Evolutionary conservation across 805 yeast species (phyloP), one percentile per base, ranked within the genome.

Genomic region (Candida anglica): DNA sequence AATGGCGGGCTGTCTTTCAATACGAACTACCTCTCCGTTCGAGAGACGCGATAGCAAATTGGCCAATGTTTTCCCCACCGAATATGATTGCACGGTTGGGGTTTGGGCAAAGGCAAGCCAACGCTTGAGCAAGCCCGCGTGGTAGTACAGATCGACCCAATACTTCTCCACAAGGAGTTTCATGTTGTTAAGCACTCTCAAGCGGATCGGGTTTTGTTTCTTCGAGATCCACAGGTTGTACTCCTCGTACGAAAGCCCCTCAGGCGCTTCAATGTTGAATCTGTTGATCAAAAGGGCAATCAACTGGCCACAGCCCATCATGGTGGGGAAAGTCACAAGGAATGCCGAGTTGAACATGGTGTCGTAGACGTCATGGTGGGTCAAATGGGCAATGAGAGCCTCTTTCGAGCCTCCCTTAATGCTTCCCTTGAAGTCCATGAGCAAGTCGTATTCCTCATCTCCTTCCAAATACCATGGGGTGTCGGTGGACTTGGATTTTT

Each of bases 321-420:
- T 84, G 21, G 89, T 77, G 23, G 82, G 66, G 57, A 87, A 86
- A 0, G 94, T 79, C n/a, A 78, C 62, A 39, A 88, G 60, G 63
- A 89, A 76, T 0, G 87, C 73, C 5, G 80, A 64, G 46, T 79
- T 80, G 59, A 79, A 88, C 16, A 71, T 66, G 3, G 79, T 72
- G 48, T 80, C 85, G 15, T 73, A 58, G 25, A 71, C 56, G 34
- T 75, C 76, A 50, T 87, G 94, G 50, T 80, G 83, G 0, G 95
- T 86, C 39, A 89, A 66, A 54, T 85, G 86, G 34, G 87, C 82
- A 6, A 91, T 71, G 28, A 91, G 62, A 0, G 95, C 94, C 28
- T 74, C 79, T 28, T 77, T 71, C 0, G 94, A 75, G 4, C 96
- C 97, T 33, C 96, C 97, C 53, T 81, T 83, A 23, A 88, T 71